Percentiles rank a stretch among this genome's conserved stretches.
Evolutionary conservation across 768 basidiomycete species (phyloP).

Genomic region (Phlebiopsis gigantea): DNA sequence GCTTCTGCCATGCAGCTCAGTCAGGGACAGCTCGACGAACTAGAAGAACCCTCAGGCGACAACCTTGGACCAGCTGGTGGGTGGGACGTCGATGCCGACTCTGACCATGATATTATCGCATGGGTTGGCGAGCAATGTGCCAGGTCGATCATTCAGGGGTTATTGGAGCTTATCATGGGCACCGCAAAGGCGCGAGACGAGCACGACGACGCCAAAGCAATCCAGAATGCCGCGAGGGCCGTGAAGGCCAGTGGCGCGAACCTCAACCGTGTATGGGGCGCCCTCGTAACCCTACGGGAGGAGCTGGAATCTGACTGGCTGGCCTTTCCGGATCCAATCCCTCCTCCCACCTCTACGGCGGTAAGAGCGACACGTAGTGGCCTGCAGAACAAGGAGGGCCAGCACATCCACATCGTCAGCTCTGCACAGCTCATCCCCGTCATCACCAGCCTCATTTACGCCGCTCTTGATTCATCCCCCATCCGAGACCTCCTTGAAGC

Average conservation of each 20-base stretch:
- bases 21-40: constrained; percentile 50
- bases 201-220: constrained; percentile 32
- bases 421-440: constrained; percentile 68
- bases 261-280: constrained; percentile 58
- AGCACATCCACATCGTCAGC: constrained; percentile 29
- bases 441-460: constrained; percentile 52
- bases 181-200: constrained; percentile 21
- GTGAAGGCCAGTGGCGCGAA: constrained; percentile 50
- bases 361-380: constrained; percentile 44
- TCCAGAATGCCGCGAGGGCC: constrained; percentile 44
- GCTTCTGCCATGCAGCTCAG: constrained; percentile 44
- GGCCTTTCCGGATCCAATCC: constrained; percentile 53
- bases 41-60: constrained; percentile 42
- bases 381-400: constrained; percentile 4
- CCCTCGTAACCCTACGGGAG: constrained; percentile 45
- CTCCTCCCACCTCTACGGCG: constrained; percentile 40
- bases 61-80: constrained; percentile 3
- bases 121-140: constrained; percentile 68
- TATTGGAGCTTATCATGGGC: constrained; percentile 49
- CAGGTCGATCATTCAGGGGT: constrained; percentile 56
- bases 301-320: constrained; percentile 16
- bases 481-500: constrained; percentile 60
- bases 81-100: constrained; percentile 34
- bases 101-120: constrained; percentile 21
- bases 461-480: constrained; percentile 37